Evolutionary conservation across 2,329 filamentous ascomycete species (phyloP).

Genomic region (Sphaerulina musiva): DNA sequence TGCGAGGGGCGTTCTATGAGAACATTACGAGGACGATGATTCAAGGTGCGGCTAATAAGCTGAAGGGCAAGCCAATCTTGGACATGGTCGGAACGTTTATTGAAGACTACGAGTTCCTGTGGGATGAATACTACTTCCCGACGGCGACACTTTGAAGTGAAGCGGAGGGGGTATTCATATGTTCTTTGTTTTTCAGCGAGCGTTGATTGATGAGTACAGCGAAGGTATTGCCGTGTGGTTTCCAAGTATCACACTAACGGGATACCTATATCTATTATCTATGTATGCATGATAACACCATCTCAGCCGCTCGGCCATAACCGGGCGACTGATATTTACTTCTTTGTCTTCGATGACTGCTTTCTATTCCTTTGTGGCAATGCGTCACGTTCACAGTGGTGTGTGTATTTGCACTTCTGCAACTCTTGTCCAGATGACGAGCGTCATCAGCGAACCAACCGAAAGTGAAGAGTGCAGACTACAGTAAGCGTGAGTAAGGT

Average conservation of each 20-base stretch:
- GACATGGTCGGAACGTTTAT: slow-evolving; percentile 77
- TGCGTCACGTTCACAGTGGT: background rate
- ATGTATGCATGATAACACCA: background rate
- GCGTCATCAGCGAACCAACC: background rate
- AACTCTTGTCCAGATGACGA: background rate
- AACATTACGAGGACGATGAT: slow-evolving; percentile 66
- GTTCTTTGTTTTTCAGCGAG: slow-evolving; percentile 12
- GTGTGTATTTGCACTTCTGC: background rate
- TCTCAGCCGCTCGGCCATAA: slow-evolving; percentile 5
- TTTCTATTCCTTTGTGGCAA: slow-evolving; percentile 2
- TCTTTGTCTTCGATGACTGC: slow-evolving; percentile 7
- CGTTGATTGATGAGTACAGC: slow-evolving; percentile 1
- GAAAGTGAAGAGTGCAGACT: background rate
- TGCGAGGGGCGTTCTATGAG: slow-evolving; percentile 96
- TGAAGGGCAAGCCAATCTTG: slow-evolving; percentile 67
- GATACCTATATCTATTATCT: background rate
- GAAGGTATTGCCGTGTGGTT: background rate
- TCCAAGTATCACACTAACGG: too few relatives aligned
- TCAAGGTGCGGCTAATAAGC: slow-evolving; percentile 63
- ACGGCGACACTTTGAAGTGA: slow-evolving; percentile 50
- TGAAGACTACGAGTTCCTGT: slow-evolving; percentile 95
- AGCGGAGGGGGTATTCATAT: background rate
- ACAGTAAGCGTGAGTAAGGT: background rate
- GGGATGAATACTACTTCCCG: slow-evolving; percentile 95
- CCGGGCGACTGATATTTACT: slow-evolving; percentile 2